Evolutionary conservation across 176 grass and related monocot species (phyloP), one percentile per base, ranked within the genome.

Genomic region (Carex kokanica): DNA sequence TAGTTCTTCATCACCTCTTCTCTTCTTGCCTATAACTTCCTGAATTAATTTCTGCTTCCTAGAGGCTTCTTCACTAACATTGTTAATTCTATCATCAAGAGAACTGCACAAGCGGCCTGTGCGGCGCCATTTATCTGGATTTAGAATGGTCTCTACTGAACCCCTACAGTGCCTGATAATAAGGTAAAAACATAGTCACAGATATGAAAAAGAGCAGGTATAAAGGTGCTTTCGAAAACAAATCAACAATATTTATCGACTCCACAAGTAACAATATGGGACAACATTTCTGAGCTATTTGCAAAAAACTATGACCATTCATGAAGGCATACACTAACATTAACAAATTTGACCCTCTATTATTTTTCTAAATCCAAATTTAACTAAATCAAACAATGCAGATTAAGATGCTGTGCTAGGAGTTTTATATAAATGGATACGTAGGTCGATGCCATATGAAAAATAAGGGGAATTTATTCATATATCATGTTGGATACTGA

Each of bases 71-170:
- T 86, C 69, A 47, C 87, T 18, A 74, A 91, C 64, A 79, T 86
- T 78, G 52, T 81, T 55, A 83, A 98, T 91, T 83, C 54, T 81
- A 81, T 93, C 92, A 78, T 80, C 95, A 32, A 94, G 55, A 31
- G 88, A 91, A 84, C 85, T 84, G 84, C 92, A 93, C 80, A 91
- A 88, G 60, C 95, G 92, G 75, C 87, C 92, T 60, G 84, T 79
- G 70, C 84, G 86, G 4, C 14, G 24, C 60, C 71, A 91, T 85
- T 79, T 87, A 43, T 40, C 18, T 83, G 95, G 89, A 91, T 90
- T 88, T 66, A 91, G 92, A 64, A 68, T 86, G 29, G 84, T 91
- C 87, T 98, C 83, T 65, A 98, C 95, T 56, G 86, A 71, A 85
- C 90, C 90, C 89, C 84, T 90, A 54, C 0, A 87, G 75, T 88